Conservation (phyloP, 1,284 basidiomycete species). For the Cryptococcus sp. region DNA sequence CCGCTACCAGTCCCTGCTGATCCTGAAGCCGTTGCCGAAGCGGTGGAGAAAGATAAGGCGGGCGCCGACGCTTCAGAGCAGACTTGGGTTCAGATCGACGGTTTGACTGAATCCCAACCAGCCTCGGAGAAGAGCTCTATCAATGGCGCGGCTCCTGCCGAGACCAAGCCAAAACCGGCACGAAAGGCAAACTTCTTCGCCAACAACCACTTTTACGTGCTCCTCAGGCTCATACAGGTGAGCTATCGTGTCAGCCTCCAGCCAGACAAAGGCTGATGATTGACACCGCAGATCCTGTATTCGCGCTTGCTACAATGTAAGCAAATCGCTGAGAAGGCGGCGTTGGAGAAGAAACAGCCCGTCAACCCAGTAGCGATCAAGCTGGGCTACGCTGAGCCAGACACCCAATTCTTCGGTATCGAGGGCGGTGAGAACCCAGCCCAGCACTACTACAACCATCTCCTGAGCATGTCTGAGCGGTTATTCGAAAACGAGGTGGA, state of each 20-base stretch:
- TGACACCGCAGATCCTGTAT: slow-evolving; percentile 70
- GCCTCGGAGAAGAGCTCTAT: slow-evolving; percentile 24
- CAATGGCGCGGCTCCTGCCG: slow-evolving; percentile 13
- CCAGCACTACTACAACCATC: slow-evolving; percentile 78
- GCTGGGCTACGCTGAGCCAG: slow-evolving; percentile 66
- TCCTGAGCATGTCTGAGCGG: slow-evolving; percentile 89
- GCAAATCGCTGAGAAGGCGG: slow-evolving; percentile 61
- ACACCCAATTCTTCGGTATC: slow-evolving; percentile 54
- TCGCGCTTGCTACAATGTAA: slow-evolving; percentile 82
- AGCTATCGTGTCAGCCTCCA: slow-evolving; percentile 32
- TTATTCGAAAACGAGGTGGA: slow-evolving; percentile 92
- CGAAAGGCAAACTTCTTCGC: slow-evolving; percentile 71
- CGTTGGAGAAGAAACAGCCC: slow-evolving; percentile 50
- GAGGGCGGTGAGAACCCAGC: slow-evolving; percentile 57
- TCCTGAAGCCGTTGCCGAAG: slow-evolving; percentile 48
- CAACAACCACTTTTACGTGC: slow-evolving; percentile 89
- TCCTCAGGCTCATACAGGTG: slow-evolving; percentile 85
- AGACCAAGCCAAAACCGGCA: slow-evolving; percentile 23
- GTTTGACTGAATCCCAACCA: slow-evolving; percentile 29
- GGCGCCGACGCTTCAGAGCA: slow-evolving; percentile 49
- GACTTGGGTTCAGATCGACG: slow-evolving; percentile 57
- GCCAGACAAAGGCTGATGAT: neutral
- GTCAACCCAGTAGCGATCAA: slow-evolving; percentile 60
- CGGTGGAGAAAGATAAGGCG: slow-evolving; percentile 50
- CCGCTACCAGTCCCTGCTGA: slow-evolving; percentile 42